A percentile compares a stretch with the other conserved stretches of the same genome.
phyloP scores from a whole-genome alignment of 2,329 filamentous ascomycete species.

The Trichoderma polysporum region DNA sequence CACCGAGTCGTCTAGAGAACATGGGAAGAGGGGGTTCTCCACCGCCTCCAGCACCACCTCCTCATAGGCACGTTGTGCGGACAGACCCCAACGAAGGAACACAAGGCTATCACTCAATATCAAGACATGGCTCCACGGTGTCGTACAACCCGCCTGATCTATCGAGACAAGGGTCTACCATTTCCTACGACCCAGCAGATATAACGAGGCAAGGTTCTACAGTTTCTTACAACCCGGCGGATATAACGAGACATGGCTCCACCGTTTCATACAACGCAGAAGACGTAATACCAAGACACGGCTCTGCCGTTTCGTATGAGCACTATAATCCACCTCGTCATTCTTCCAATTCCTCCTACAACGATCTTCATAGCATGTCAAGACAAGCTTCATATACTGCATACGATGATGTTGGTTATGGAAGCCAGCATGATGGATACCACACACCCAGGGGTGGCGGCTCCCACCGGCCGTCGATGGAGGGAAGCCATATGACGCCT shows the following conservation, averaged over 20 bases:
- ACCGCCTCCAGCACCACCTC: slow-evolving; percentile 79
- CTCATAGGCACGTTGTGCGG: slow-evolving; percentile 67
- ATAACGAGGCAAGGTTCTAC: neutral
- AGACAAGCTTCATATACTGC: slow-evolving; percentile 44
- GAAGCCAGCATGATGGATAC: slow-evolving; percentile 30
- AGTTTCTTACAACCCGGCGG: slow-evolving; percentile 35
- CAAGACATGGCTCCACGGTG: slow-evolving; percentile 37
- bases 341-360: slow-evolving; percentile 31
- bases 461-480: slow-evolving; percentile 67
- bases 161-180: slow-evolving; percentile 38
- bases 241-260: slow-evolving; percentile 37
- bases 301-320: slow-evolving; percentile 38
- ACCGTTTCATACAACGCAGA: slow-evolving; percentile 35
- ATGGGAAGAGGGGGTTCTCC: slow-evolving; percentile 54
- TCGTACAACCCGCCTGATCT: slow-evolving; percentile 34
- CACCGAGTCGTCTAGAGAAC: slow-evolving; percentile 27
- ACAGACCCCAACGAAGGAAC: slow-evolving; percentile 24
- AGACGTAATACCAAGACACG: slow-evolving; percentile 34
- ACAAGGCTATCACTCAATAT: slow-evolving; percentile 18
- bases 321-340: slow-evolving; percentile 1
- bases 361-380: slow-evolving; percentile 30
- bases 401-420: slow-evolving; percentile 38
- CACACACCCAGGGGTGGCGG: slow-evolving; percentile 60
- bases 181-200: slow-evolving; percentile 32
- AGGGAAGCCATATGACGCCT: slow-evolving; percentile 70